These are phyloP conservation scores for Corymbia citriodora DNA, from an alignment of 441 rosid genomes.

Conservation along the genomic window DNA sequence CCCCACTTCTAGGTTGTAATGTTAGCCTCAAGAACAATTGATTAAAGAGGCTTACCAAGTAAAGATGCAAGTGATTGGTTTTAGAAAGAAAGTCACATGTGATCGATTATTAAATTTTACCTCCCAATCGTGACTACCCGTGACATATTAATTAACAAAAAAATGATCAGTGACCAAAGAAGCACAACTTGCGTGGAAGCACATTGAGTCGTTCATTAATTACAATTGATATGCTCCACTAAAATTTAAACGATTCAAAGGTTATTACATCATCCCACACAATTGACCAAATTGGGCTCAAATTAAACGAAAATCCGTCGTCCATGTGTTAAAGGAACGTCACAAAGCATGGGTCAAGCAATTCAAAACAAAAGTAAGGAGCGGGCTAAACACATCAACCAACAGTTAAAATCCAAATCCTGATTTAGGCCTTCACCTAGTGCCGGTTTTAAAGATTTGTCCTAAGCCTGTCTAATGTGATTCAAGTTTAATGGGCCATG, in stretches of 20 bases:
- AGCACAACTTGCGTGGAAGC: neutral
- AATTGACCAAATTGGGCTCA: neutral
- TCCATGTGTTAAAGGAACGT: neutral
- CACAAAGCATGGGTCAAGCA: neutral
- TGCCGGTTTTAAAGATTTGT: neutral
- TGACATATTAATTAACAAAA: neutral
- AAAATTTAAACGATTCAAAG: neutral
- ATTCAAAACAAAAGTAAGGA: neutral
- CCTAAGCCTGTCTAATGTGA: neutral
- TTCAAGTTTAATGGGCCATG: neutral
- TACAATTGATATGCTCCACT: neutral
- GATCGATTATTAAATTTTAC: neutral
- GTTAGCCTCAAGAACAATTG: neutral
- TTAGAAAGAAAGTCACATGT: neutral
- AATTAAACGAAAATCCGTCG: neutral
- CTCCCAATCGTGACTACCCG: neutral
- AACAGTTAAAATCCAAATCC: neutral
- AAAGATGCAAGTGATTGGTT: neutral
- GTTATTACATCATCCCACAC: neutral
- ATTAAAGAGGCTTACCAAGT: neutral
- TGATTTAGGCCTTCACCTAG: neutral
- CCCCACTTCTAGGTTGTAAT: neutral
- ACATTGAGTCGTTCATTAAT: neutral
- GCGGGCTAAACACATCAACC: neutral
- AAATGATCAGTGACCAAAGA: neutral